Percentiles rank a stretch among this genome's conserved stretches.
Conservation (phyloP, 768 basidiomycete genomes). For the Lactarius indigo region DNA sequence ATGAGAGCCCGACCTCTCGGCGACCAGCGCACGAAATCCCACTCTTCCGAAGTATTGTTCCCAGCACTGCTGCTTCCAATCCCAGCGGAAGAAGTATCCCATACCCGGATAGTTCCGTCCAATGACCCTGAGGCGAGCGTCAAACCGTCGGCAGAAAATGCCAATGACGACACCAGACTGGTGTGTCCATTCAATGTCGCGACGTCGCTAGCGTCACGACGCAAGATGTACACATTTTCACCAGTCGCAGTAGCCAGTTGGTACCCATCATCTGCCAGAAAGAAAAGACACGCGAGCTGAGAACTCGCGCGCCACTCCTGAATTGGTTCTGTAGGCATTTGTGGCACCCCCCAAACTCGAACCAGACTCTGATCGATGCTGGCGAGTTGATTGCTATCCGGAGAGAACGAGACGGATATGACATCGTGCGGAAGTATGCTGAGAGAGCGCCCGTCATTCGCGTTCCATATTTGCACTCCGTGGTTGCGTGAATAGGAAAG, state of each 20-base stretch:
- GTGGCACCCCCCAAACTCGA: neutral
- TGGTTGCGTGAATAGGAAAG: neutral
- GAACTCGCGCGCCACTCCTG: neutral
- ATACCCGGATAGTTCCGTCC: neutral
- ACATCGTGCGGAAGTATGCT: neutral
- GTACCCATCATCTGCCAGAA: neutral
- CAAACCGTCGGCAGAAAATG: neutral
- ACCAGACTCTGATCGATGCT: neutral
- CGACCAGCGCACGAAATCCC: fast-evolving
- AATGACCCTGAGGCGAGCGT: neutral
- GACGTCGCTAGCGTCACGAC: neutral
- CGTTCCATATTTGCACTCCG: neutral
- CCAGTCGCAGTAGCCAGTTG: neutral
- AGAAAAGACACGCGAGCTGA: neutral
- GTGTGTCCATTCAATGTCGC: neutral
- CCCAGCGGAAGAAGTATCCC: neutral
- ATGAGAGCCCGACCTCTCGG: neutral
- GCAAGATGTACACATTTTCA: neutral
- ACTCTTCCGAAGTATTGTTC: neutral
- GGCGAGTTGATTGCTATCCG: neutral
- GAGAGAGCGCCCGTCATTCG: neutral
- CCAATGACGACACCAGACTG: neutral
- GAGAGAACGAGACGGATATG: neutral
- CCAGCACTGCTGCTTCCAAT: neutral
- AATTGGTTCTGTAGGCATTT: neutral